Evolutionary conservation across 225 moss, liverwort and hornwort species (phyloP).

Genomic region (Marchantia polymorpha): DNA sequence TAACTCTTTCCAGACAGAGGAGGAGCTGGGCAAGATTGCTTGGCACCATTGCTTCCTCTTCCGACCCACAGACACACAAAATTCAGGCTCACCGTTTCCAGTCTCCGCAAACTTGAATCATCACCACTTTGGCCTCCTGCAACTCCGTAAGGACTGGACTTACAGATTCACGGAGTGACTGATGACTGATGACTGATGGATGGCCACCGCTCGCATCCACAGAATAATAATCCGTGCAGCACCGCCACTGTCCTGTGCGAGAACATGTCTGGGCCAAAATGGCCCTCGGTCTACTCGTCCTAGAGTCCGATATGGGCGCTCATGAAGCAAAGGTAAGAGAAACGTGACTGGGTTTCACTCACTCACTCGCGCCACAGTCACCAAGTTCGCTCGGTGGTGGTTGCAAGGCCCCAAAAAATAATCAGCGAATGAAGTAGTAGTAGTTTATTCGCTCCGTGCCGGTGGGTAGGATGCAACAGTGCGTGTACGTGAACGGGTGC

Average conservation of each 20-base stretch:
- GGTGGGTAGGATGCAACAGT: not conserved
- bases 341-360: not conserved
- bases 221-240: not conserved
- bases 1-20: no score
- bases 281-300: slow-evolving; percentile 1
- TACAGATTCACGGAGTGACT: no score
- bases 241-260: not conserved
- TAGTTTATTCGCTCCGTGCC: not conserved
- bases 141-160: no score
- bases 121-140: no score
- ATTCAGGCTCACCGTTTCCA: no score
- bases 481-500: not conserved
- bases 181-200: not conserved
- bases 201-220: not conserved
- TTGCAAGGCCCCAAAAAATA: not conserved
- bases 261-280: slow-evolving; percentile 3
- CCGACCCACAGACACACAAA: no score
- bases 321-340: not conserved
- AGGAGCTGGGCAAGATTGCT: no score
- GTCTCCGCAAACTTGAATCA: no score
- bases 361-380: not conserved
- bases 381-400: not conserved
- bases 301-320: not conserved
- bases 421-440: not conserved
- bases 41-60: no score